Evolutionary conservation across 306 rosid species (phyloP), one percentile per base, ranked within the genome.

Genomic region (Trifolium dubium): DNA sequence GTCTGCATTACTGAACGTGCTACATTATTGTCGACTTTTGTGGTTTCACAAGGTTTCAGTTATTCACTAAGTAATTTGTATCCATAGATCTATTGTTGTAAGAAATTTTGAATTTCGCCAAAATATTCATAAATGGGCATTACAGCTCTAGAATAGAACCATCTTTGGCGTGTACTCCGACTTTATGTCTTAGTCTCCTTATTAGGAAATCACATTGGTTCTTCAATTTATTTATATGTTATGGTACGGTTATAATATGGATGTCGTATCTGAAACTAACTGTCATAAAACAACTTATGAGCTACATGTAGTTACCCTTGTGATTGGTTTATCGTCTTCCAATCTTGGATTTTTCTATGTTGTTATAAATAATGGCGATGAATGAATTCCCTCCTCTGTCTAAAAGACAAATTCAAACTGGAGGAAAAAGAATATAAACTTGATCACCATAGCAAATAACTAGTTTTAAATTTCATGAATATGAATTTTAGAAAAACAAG

Each of bases 271-370:
- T 15, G 37, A 66, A 15, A 11, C n/a, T 56, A 68, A 10, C 62
- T 8, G 41, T 55, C 15, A 41, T n/a, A 28, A 28, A 37, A 30
- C 17, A 55, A 39, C 49, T 29, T 55, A 19, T 49, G 54, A 64
- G 11, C 46, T 30, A 13, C 23, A 39, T 37, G 23, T 39, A 53
- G 54, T 40, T 75, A 40, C 56, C 34, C 30, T 43, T 67, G 50
- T 67, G 47, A 58, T 56, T 44, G 40, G 14, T 6, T 32, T 6
- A 32, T 50, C 46, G 62, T 46, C 51, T 43, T 76, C 40, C 50
- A 41, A 5, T 67, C 65, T 41, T 50, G 71, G 64, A 67, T 74
- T 80, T 56, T 60, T 31, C 49, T 39, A 43, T 43, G 47, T 5
- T 43, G 47, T n/a, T 23, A 23, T 23, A 23, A 23, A 23, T 23